A percentile compares a stretch with the other conserved stretches of the same genome.
phyloP scores from a whole-genome alignment of 768 basidiomycete genomes.

The Suillus subluteus region DNA sequence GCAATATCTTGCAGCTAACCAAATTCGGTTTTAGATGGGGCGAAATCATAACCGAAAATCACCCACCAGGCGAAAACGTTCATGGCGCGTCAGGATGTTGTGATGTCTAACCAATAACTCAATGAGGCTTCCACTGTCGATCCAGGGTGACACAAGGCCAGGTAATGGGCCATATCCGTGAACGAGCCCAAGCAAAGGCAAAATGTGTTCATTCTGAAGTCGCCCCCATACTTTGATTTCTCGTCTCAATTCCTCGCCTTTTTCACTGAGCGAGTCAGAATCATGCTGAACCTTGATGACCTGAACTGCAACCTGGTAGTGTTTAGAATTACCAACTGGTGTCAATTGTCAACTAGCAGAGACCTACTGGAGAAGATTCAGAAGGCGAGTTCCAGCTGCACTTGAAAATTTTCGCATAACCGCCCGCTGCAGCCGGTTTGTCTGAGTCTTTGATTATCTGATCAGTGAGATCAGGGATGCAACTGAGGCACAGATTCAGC shows the following conservation, averaged over 20 bases:
- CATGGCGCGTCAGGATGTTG: constrained; percentile 38
- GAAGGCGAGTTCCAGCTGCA: constrained; percentile 30
- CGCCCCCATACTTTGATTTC: constrained; percentile 44
- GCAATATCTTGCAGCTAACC: constrained; percentile 43
- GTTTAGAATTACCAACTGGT: not conserved
- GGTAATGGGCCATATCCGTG: constrained; percentile 38
- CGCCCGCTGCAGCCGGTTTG: constrained; percentile 41
- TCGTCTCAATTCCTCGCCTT: constrained; percentile 28
- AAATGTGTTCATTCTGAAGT: constrained; percentile 42
- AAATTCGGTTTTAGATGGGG: not conserved
- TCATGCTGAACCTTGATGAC: not conserved
- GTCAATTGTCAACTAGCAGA: no score
- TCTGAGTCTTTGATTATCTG: constrained; percentile 22
- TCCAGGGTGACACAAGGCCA: constrained; percentile 47
- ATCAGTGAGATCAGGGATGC: constrained; percentile 5
- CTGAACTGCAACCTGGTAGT: constrained; percentile 11
- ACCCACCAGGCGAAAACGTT: constrained; percentile 41
- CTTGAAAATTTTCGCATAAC: constrained; percentile 47
- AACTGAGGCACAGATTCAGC: not conserved
- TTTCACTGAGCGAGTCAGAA: not conserved
- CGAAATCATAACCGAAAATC: not conserved
- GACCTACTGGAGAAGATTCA: constrained; percentile 2
- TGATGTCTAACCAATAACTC: constrained; percentile 41
- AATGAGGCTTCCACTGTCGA: constrained; percentile 42
- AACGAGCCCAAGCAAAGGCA: constrained; percentile 39